phyloP scores from a whole-genome alignment of 345 rosid genomes.

The Streptanthus diversifolius region DNA sequence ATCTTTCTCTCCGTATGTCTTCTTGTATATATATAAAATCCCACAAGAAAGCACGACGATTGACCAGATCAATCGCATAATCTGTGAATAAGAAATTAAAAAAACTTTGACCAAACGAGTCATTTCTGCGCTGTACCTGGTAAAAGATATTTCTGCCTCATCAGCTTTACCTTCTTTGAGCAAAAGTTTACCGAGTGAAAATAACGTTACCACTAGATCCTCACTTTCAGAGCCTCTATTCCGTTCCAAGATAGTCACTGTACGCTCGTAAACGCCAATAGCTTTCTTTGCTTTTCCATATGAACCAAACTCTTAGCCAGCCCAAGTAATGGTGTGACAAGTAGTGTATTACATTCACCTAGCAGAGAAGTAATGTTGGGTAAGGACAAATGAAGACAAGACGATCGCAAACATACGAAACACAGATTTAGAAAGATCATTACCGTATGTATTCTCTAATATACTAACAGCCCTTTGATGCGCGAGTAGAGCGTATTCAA shows the following conservation, averaged over 20 bases:
- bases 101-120: background rate
- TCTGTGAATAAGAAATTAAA: background rate
- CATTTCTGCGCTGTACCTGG: slow-evolving; percentile 42
- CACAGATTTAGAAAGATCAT: background rate
- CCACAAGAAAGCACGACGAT: slow-evolving; percentile 30
- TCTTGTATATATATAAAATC: slow-evolving; percentile 57
- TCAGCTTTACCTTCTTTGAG: slow-evolving; percentile 62
- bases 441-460: slow-evolving; percentile 61
- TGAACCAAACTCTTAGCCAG: slow-evolving; percentile 68
- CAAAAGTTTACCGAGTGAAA: slow-evolving; percentile 69
- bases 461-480: slow-evolving; percentile 52
- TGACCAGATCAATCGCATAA: background rate
- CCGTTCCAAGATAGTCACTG: slow-evolving; percentile 56
- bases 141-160: slow-evolving; percentile 58
- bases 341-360: slow-evolving; percentile 56
- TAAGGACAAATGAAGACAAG: background rate
- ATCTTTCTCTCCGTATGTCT: slow-evolving; percentile 60
- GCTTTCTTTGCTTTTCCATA: slow-evolving; percentile 59
- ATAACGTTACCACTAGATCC: slow-evolving; percentile 67
- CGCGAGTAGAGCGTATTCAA: slow-evolving; percentile 52
- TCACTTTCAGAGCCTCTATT: slow-evolving; percentile 64
- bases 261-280: slow-evolving; percentile 47
- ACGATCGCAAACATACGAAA: background rate
- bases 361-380: background rate
- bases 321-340: slow-evolving; percentile 71